These are phyloP conservation scores for Penicillium daleae DNA, from an alignment of 495 filamentous ascomycete genomes.

Conservation along the genomic window DNA sequence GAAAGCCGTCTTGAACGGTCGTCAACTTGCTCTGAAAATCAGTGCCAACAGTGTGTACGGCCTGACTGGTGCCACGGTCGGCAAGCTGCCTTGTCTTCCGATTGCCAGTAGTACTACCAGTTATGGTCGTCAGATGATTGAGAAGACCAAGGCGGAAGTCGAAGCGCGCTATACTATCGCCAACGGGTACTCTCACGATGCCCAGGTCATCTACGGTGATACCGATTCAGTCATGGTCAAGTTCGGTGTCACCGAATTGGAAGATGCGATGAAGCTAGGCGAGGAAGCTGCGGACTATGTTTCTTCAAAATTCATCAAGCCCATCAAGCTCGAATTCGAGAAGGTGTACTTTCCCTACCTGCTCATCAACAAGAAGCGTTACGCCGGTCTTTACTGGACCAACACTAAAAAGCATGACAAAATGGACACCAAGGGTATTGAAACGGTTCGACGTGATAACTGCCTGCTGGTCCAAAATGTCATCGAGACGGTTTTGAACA, in stretches of 20 bases:
- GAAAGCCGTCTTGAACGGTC: constrained; percentile 95
- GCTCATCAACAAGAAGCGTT: constrained; percentile 99
- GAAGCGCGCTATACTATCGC: constrained; percentile 86
- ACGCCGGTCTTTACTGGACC: constrained; percentile 97
- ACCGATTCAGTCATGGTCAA: constrained; percentile 99
- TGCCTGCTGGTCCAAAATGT: constrained; percentile 94
- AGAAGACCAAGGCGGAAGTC: constrained; percentile 92
- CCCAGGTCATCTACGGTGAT: constrained; percentile 96
- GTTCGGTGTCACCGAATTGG: constrained; percentile 84
- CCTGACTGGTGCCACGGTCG: constrained; percentile 92
- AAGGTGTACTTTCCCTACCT: constrained; percentile 99
- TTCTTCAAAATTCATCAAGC: constrained; percentile 87
- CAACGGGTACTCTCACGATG: constrained; percentile 92
- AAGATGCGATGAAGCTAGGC: constrained; percentile 90
- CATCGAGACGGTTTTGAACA: constrained; percentile 93
- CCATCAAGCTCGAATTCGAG: constrained; percentile 99
- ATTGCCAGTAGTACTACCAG: constrained; percentile 96
- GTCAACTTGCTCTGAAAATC: constrained; percentile 94
- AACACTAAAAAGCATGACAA: constrained; percentile 94
- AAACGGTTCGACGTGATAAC: constrained; percentile 96
- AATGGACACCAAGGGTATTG: constrained; percentile 99
- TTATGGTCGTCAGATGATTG: constrained; percentile 98
- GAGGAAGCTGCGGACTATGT: constrained; percentile 87
- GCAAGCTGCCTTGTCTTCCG: constrained; percentile 91
- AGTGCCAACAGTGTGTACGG: constrained; percentile 99